phyloP scores from a whole-genome alignment of 1,284 basidiomycete genomes.

The Coriolopsis trogii region DNA sequence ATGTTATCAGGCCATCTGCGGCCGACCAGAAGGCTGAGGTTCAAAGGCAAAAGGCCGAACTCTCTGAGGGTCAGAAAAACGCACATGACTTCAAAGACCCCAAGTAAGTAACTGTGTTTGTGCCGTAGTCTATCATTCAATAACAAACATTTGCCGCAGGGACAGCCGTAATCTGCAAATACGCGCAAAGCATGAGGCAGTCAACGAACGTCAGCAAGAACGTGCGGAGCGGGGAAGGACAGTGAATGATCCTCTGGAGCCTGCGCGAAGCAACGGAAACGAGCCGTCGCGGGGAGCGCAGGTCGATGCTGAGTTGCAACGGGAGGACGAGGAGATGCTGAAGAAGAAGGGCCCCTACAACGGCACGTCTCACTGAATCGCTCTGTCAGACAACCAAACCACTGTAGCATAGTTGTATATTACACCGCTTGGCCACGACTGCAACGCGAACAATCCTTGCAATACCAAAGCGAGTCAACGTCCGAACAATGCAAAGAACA shows the following conservation, averaged over 20 bases:
- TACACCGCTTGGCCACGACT: neutral
- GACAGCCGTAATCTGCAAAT: constrained; percentile 21
- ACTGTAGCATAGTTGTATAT: constrained; percentile 1
- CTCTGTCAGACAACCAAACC: neutral
- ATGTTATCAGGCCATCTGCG: neutral
- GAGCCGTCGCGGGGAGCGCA: constrained; percentile 29
- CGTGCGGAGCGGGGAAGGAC: constrained; percentile 16
- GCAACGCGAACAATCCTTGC: no score
- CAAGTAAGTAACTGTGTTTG: constrained; percentile 15
- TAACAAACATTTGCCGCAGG: constrained; percentile 2
- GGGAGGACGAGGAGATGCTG: constrained; percentile 27
- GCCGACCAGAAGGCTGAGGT: constrained; percentile 1
- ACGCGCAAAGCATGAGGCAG: constrained; percentile 20
- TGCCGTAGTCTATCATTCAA: neutral
- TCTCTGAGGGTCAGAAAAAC: constrained; percentile 20
- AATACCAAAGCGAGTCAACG: no score
- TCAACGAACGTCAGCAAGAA: constrained; percentile 21
- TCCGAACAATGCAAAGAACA: neutral
- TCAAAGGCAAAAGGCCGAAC: constrained; percentile 1
- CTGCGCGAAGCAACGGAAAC: constrained; percentile 26
- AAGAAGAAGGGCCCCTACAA: constrained; percentile 25
- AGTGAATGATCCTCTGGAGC: constrained; percentile 26
- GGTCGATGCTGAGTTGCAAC: constrained; percentile 29
- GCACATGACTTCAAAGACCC: constrained; percentile 27
- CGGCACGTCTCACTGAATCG: constrained; percentile 15